These are phyloP conservation scores for Straminergon stramineum DNA, from an alignment of 225 moss, liverwort and hornwort genomes.

Conservation along the genomic window DNA sequence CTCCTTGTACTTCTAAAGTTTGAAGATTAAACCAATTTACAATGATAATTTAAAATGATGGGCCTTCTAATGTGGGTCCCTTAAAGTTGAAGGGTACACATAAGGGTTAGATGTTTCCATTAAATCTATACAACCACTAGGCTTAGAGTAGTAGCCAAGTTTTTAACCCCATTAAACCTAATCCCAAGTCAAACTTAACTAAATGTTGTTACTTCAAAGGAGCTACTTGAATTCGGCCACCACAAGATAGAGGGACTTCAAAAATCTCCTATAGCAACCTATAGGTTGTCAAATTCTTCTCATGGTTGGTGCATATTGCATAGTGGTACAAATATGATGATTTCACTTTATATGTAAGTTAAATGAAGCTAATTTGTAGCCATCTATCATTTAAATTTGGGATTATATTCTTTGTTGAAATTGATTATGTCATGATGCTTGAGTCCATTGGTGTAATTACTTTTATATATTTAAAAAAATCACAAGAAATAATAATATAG, in stretches of 20 bases:
- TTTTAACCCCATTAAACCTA: neutral
- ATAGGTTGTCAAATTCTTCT: neutral
- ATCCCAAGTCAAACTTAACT: neutral
- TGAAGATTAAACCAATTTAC: neutral
- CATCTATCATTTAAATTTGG: neutral
- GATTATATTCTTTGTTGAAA: neutral
- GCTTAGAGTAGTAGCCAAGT: fast-evolving
- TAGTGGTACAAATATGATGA: neutral
- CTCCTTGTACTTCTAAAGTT: neutral
- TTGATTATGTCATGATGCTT: neutral
- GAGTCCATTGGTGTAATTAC: neutral
- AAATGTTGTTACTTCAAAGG: neutral
- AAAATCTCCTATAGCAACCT: neutral
- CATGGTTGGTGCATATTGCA: fast-evolving
- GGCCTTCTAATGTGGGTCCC: neutral
- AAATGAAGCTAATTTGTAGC: neutral
- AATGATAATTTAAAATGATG: neutral
- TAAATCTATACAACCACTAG: neutral
- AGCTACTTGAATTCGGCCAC: neutral
- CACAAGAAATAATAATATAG: neutral
- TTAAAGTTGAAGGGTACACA: neutral
- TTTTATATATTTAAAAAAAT: neutral
- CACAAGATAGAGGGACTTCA: neutral
- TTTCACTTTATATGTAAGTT: neutral
- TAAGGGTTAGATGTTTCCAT: too few relatives aligned